Conservation (phyloP, 2,329 filamentous ascomycete species). For the Byssochlamys sp. region DNA sequence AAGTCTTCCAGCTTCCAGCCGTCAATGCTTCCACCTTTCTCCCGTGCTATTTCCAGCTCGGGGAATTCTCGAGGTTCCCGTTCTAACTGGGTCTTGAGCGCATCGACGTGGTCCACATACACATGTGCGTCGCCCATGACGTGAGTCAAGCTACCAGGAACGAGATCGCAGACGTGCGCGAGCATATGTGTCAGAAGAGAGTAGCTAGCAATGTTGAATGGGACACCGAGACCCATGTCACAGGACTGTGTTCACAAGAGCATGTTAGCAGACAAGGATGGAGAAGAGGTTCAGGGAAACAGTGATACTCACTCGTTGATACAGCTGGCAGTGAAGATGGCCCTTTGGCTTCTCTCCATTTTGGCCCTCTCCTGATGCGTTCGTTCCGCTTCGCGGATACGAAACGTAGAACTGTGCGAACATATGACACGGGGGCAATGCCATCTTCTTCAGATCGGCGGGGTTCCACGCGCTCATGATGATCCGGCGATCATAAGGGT, state of each 20-base stretch:
- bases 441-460: constrained; percentile 74
- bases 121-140: constrained; percentile 98
- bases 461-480: constrained; percentile 94
- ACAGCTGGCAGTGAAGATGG: constrained; percentile 74
- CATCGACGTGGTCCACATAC: constrained; percentile 85
- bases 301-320: constrained; percentile 55
- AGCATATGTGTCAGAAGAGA: constrained; percentile 91
- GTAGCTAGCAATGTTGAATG: constrained; percentile 95
- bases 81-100: constrained; percentile 68
- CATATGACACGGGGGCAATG: constrained; percentile 89
- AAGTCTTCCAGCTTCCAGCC: constrained; percentile 86
- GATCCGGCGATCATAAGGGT: constrained; percentile 80
- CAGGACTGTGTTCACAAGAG: constrained; percentile 46
- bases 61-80: constrained; percentile 76
- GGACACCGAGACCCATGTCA: constrained; percentile 94
- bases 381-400: constrained; percentile 45
- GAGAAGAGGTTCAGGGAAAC: background rate
- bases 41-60: constrained; percentile 59
- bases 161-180: constrained; percentile 72
- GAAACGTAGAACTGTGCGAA: constrained; percentile 93
- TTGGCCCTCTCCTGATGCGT: constrained; percentile 15
- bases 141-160: constrained; percentile 80
- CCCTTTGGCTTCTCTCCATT: constrained; percentile 46
- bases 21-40: constrained; percentile 67
- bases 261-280: background rate